Evolutionary conservation across 306 rosid species (phyloP), one percentile per base, ranked within the genome.

Genomic region (Ormosia semicastrata): DNA sequence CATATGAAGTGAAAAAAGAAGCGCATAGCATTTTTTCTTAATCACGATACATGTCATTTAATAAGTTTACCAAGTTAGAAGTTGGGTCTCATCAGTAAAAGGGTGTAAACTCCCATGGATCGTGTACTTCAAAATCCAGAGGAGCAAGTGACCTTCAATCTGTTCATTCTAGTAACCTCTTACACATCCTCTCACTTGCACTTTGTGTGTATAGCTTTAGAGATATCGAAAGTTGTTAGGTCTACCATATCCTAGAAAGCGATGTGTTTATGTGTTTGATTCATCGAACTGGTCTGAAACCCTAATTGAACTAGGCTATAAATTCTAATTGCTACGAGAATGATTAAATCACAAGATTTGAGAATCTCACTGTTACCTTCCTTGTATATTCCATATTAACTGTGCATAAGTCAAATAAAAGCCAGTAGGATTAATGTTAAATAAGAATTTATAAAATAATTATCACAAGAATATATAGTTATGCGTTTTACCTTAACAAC

Each of bases 401-500:
- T 10, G 39, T 37, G 11, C 29, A 3, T 14, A 17, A 37, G 8
- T 75, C 74, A 44, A 49, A 56, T 72, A 36, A 33, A 52, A 71
- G 44, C 1, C 13, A 10, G 7, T 2, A 18, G 37, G 37, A 4
- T 5, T 41, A 44, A 71, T 30, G 7, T 49, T 50, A 77, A 50
- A 70, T 47, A 80, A 13, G 58, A 82, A 57, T 41, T 44, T 17
- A 66, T 5, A n/a, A 43, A 57, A 13, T 12, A 49, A 63, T 64
- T n/a, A 53, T 81, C 6, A 81, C 5, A 76, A 63, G 7, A 69
- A 70, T n/a, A n/a, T n/a, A n/a, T 50, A 70, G 59, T 52, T 29
- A 5, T 3, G 36, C 17, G 43, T 53, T 74, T 65, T 88, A 95
- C 99, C 99, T 95, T 90, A 78, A 95, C 84, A 39, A 95, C 91